These are phyloP conservation scores for Paramecium octaurelia DNA, from an alignment of 73 alveolate genomes.

Conservation along the genomic window DNA sequence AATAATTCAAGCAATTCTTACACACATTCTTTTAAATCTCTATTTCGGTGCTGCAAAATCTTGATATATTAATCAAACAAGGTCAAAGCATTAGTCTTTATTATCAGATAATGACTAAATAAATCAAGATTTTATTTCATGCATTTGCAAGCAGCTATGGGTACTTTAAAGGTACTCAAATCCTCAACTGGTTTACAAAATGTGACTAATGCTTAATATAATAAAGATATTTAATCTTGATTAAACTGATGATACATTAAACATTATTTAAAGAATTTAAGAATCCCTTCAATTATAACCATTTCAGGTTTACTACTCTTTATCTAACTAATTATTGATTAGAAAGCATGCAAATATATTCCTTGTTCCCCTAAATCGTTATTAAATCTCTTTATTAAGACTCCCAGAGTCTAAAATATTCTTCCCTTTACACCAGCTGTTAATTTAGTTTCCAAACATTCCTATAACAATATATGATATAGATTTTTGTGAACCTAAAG, in stretches of 20 bases:
- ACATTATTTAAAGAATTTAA: conserved; percentile 37
- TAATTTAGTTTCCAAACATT: not conserved
- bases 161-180: not conserved
- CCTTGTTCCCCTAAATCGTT: not conserved
- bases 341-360: not conserved
- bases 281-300: conserved; percentile 36
- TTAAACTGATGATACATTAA: not conserved
- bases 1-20: conserved; percentile 44
- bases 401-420: conserved; percentile 30
- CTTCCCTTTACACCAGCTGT: conserved; percentile 45
- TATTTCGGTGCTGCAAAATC: conserved; percentile 31
- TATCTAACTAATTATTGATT: not conserved
- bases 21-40: conserved; percentile 55
- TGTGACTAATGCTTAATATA: not conserved
- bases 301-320: conserved; percentile 39
- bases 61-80: conserved; percentile 11
- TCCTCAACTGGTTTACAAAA: not conserved
- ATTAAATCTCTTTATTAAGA: not conserved
- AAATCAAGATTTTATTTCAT: not conserved
- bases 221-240: not conserved
- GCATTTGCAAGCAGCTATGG: conserved; percentile 13
- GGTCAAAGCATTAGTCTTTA: not conserved
- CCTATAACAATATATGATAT: not conserved
- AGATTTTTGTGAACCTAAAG: not conserved
- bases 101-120: not conserved